Evolutionary conservation across 192 early-diverging fungal species (phyloP).

Genomic region (Backusella sp.): DNA sequence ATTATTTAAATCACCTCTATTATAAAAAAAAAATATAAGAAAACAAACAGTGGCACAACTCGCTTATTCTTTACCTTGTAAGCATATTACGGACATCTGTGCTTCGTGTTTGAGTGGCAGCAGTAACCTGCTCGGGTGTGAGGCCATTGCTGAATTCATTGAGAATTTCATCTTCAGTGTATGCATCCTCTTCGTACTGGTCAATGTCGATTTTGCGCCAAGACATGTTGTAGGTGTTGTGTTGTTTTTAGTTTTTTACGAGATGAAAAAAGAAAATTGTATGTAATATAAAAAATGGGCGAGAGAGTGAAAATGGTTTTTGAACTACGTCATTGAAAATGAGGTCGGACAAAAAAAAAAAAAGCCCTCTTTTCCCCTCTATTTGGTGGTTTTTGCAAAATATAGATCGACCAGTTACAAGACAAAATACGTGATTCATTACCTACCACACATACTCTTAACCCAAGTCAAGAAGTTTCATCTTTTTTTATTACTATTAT

Average conservation of each 20-base stretch:
- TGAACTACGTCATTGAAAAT: background rate
- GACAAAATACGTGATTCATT: too few relatives aligned
- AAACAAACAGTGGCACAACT: background rate
- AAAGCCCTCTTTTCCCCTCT: too few relatives aligned
- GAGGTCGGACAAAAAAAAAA: background rate
- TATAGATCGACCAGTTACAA: too few relatives aligned
- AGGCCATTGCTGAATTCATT: conserved; percentile 43
- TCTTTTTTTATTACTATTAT: too few relatives aligned
- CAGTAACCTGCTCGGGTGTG: conserved; percentile 46
- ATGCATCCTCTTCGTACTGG: conserved; percentile 58
- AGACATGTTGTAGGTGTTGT: conserved; percentile 46
- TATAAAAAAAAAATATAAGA: background rate
- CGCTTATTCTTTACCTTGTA: conserved; percentile 39
- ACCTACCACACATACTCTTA: too few relatives aligned
- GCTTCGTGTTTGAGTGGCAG: conserved; percentile 53
- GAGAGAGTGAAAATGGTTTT: background rate
- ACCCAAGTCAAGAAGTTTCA: too few relatives aligned
- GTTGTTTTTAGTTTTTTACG: too few relatives aligned
- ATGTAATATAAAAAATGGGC: too few relatives aligned
- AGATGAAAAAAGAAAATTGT: too few relatives aligned
- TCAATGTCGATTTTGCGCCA: conserved; percentile 72
- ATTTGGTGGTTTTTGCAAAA: too few relatives aligned
- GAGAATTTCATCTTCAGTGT: conserved; percentile 46
- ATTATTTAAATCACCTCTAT: conserved; percentile 54
- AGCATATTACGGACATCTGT: conserved; percentile 65